Evolutionary conservation across 345 rosid species (phyloP), one percentile per base, ranked within the genome.

Genomic region (Euphorbia lathyris): DNA sequence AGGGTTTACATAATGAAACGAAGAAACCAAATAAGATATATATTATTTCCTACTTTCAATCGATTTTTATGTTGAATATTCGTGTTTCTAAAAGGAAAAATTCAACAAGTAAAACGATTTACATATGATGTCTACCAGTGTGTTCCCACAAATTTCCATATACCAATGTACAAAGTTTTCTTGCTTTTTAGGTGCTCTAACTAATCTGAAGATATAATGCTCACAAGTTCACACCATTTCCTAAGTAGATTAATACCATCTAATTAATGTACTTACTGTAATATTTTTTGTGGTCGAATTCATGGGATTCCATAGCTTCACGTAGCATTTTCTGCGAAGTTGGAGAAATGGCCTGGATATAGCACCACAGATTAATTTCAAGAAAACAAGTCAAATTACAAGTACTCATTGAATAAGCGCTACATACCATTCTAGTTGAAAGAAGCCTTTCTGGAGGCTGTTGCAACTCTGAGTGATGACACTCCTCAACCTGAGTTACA

Each of bases 321-420:
- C 88, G 58, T 58, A 94, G 88, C 77, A 78, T 80, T 63, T 83
- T 85, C 81, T 84, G 98, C 48, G 96, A 85, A 59, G 76, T 70
- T 27, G 97, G 96, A 74, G 98, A 94, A 73, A 94, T 87, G 70
- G 70, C 80, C 98, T 91, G 95, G 64, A 60, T 65, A 36, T 51
- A 74, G 58, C 38, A 75, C 40, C 14, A 16, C 32, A 14, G 9
- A 61, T 52, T 32, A 66, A 22, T 17, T 76, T n/a, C 8, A 30
- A 29, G 32, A 2, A 57, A 20, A 29, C 20, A 56, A 70, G 32
- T 30, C 32, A 50, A 63, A 62, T 20, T 23, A 67, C 43, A 40
- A 40, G 6, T 40, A 42, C 9, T 32, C 36, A 22, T 13, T 51
- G 32, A 7, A 47, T 48, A 47, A 23, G 63, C 63, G 61, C 8